Evolutionary conservation across 495 filamentous ascomycete genomes (phyloP), one percentile per base, ranked within the genome.

Genomic region (Hypoxylon lienhwacheense): DNA sequence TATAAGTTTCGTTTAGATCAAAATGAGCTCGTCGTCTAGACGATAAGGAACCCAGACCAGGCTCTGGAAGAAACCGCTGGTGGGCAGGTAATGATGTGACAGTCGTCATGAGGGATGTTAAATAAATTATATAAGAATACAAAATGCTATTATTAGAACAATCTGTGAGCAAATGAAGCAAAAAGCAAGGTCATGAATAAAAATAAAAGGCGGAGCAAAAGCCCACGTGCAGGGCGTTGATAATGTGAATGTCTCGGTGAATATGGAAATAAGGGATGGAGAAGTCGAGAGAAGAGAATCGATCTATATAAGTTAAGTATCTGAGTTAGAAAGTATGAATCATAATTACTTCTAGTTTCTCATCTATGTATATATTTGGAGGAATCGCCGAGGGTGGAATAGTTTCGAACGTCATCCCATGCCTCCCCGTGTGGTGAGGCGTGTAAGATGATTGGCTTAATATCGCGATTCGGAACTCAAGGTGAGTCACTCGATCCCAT

Each of bases 381-480:
- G 15, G 51, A 55, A 52, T 61, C 58, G 56, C 56, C 52, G 42
- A 35, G 20, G n/a, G 20, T 19, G 12, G 43, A 42, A 29, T 32
- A 14, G 39, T 16, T 16, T 26, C 36, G 20, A 33, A 55, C 37
- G 19, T 34, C 55, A 47, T 59, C 29, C 19, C 29, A 34, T 20
- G 31, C 4, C 7, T 10, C 14, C 21, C 46, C 33, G 33, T 5
- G 44, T 3, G n/a, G 7, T 17, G 28, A 51, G 20, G 46, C 57
- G 51, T 61, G 57, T 61, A 61, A 61, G 51, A 61, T 16, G 57
- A 61, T 61, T 61, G 57, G 57, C 17, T 41, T 21, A 41, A 51
- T 37, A 4, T n/a, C n/a, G n/a, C n/a, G n/a, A n/a, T 15, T 16
- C 26, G 17, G 24, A 11, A n/a, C n/a, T 31, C 28, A 40, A 36